These are phyloP conservation scores for Mycena latifolia DNA, from an alignment of 768 basidiomycete genomes.

Conservation along the genomic window DNA sequence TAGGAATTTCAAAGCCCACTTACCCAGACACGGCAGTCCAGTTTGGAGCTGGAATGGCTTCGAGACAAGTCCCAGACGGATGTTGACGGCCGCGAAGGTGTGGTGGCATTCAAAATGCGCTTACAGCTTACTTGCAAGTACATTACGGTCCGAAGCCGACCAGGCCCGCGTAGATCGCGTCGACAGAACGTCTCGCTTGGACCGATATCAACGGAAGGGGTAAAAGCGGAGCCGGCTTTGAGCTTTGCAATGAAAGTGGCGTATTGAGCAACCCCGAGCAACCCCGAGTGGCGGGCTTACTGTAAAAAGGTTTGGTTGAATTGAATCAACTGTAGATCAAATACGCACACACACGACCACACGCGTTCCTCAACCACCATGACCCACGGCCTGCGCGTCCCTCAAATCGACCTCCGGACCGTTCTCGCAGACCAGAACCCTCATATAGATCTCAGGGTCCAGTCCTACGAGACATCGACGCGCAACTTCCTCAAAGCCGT, in stretches of 20 bases:
- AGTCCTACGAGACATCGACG: slow-evolving; percentile 74
- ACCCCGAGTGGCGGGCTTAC: too few relatives aligned
- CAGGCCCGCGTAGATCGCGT: slow-evolving; percentile 11
- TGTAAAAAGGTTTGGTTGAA: too few relatives aligned
- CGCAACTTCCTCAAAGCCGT: slow-evolving; percentile 81
- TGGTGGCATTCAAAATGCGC: slow-evolving; percentile 1
- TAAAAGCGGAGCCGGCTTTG: not conserved
- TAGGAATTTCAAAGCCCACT: not conserved
- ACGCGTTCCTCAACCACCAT: not conserved
- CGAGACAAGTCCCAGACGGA: not conserved
- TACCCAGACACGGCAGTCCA: not conserved
- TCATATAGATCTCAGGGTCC: slow-evolving; percentile 71
- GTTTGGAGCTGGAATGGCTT: not conserved
- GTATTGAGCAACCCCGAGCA: too few relatives aligned
- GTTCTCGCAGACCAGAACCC: slow-evolving; percentile 68
- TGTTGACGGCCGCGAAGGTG: not conserved
- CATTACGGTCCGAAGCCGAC: not conserved
- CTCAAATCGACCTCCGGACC: slow-evolving; percentile 72
- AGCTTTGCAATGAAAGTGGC: too few relatives aligned
- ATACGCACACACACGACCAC: not conserved
- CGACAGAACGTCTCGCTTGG: not conserved
- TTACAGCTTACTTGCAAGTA: too few relatives aligned
- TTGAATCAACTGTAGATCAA: too few relatives aligned
- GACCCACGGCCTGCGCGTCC: slow-evolving; percentile 45
- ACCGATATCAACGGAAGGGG: slow-evolving; percentile 1